Percentiles rank a stretch among this genome's conserved stretches.
Conservation (phyloP, 441 rosid species). For the Biscutella laevigata region DNA sequence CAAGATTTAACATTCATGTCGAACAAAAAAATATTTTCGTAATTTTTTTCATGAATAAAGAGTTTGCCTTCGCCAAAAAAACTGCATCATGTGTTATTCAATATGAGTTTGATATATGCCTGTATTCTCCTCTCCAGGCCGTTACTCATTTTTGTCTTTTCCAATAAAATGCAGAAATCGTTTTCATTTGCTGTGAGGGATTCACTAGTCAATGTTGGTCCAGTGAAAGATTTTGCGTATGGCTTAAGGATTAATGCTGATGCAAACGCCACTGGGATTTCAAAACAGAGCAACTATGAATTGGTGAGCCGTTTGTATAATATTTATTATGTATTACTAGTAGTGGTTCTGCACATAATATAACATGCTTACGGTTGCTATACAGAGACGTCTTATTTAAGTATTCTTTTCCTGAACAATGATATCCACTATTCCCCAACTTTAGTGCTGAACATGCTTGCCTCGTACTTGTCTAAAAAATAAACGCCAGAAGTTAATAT, state of each 20-base stretch:
- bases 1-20: not conserved
- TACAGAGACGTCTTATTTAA: not conserved
- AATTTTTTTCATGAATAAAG: not conserved
- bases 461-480: constrained; percentile 5
- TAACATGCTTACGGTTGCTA: not conserved
- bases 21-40: not conserved
- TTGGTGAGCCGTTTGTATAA: constrained; percentile 53
- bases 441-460: constrained; percentile 12
- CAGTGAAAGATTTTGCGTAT: constrained; percentile 91
- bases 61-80: not conserved
- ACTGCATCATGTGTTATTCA: constrained; percentile 15
- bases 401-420: not conserved
- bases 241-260: constrained; percentile 88
- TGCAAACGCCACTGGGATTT: constrained; percentile 85
- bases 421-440: not conserved
- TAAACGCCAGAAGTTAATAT: constrained; percentile 12
- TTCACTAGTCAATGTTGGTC: constrained; percentile 87
- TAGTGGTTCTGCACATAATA: not conserved
- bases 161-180: constrained; percentile 57
- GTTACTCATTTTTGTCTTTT: constrained; percentile 23
- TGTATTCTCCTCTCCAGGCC: constrained; percentile 3
- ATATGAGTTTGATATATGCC: constrained; percentile 1
- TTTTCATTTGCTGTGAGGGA: constrained; percentile 96
- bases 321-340: constrained; percentile 10
- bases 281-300: constrained; percentile 98